Base-by-base conservation (phyloP, 2,329 filamentous ascomycete species). In the Leptographium flavum region DNA sequence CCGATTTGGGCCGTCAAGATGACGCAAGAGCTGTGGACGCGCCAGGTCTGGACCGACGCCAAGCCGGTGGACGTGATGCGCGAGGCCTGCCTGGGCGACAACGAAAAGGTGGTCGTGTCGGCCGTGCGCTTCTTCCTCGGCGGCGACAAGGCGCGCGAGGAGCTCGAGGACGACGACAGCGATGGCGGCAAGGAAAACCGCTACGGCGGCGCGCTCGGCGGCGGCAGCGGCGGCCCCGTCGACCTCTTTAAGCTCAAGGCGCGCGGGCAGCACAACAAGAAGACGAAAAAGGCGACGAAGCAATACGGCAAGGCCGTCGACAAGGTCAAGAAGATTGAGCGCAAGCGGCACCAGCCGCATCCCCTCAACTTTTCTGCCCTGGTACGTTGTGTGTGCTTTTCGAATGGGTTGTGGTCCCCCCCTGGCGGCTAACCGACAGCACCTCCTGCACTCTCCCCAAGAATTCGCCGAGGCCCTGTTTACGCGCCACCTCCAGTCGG, bases 31-130 rank as follows among this genome's bases (percentile, higher is more conserved):
- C 69, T 98, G 57, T 98, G 92, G 92, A 94, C 88, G 64, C 76
- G 90, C 39, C 88, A 95, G 55, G 81, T 96, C 51, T 98, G 92
- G 92, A 87, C 84, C 10, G 92, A 98, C 56, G 77, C 87, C 14
- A 49, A 88, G 60, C 81, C 90, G 0, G 92, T 96, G n/a, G 87
- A 94, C 57, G 85, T 96, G 52, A 96, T 98, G 88, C 94, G 94
- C 64, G 84, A 94, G 63, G 87, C 90, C 0, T 80, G 82, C 45
- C 66, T 98, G 46, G 79, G 86, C 4, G 83, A 94, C 43, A 94
- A 95, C 54, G 86, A 93, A 55, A 98, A 98, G 65, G 87, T 96
- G 4, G 77, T 92, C 23, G 70, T 83, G 6, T 86, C 87, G 15
- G 88, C 86, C 38, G 85, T 93, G 14, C 77, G 87, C 22, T 98